Base-by-base conservation (phyloP, 2,329 filamentous ascomycete species). In the Sphaerulina vaccinii region DNA sequence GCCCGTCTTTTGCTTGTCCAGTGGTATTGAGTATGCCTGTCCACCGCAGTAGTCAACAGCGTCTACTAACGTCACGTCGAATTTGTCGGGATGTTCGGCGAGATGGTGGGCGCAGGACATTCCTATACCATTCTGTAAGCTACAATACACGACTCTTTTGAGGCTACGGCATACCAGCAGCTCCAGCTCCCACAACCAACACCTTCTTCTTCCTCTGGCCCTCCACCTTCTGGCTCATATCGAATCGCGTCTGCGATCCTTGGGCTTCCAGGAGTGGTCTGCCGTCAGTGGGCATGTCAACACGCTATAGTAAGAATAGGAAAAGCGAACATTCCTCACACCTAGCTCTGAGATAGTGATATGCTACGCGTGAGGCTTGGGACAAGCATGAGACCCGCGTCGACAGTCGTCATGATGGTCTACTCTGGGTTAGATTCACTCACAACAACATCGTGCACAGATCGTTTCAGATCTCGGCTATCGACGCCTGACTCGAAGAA, bases 61-160 rank as follows among this genome's bases (percentile, higher is more conserved):
- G 70, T 86, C 83, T 18, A 86, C 72, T 11, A 88, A 61, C 0
- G 83, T 87, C 10, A 88, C 75, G 37, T 82, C 78, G 70, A 85
- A 88, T 56, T 78, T 79, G 32, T 85, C 78, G 0, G 80, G 80
- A 56, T 87, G 83, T 41, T 85, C 78, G 40, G 83, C 78, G 22
- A 88, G 75, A 23, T 85, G 84, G 23, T 84, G 77, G 9, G 85
- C 84, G 65, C 84, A 87, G 49, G 82, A 81, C 83, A 78, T 78
- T 60, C 75, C 75, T 77, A 44, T 27, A n/a, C 24, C 33, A 52
- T n/a, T 27, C 16, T 11, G 29, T 50, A 9, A 50, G 47, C 29
- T 6, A 19, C 9, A 15, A 16, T 16, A 5, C n/a, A 18, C 3
- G 3, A n/a, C n/a, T n/a, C n/a, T 6, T 3, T 18, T 33, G n/a